Base-by-base conservation (phyloP, 768 basidiomycete species). In the Pleurotus pulmonarius region DNA sequence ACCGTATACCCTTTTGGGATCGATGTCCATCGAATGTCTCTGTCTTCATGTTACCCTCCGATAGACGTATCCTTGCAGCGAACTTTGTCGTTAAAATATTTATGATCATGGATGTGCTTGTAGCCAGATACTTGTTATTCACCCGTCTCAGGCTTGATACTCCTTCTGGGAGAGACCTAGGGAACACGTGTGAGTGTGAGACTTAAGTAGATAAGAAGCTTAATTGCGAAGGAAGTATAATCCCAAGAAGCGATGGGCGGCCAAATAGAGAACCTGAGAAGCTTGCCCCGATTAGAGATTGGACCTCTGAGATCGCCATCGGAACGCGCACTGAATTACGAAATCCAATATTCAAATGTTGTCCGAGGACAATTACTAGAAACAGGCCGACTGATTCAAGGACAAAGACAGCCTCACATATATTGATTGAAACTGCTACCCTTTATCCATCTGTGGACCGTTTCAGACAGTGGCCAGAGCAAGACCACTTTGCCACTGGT, bases 1-100 rank as follows among this genome's bases (percentile, higher is more conserved):
- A 11, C 29, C 29, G 45, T 62, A 59, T 61, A 58, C 57, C 58
- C 53, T 49, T 56, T 55, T 52, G 24, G 37, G 46, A 22, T 45
- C 38, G 5, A 25, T 49, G 38, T 59, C 56, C 34, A 13, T 49
- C 26, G 9, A 8, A 34, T 34, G 2, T 9, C 29, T 8, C 9
- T 40, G 34, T 34, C 7, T 38, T n/a, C 29, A 25, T 49, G 3
- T 49, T 34, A 16, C 12, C 29, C 48, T 4, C 20, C 20, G n/a
- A n/a, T 44, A 44, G 41, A 44, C 41, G 9, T 34, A 9, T 8
- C 9, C 4, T 11, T 3, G 41, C 41, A 49, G 48, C 37, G 48
- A 49, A 26, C 41, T 18, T 34, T 29, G 48, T 49, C 13, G 25
- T 25, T 47, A n/a, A 47, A 20, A 20, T 34, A 49, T 49, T 26